These are phyloP conservation scores for Fusarium sp. DNA, from an alignment of 2,329 filamentous ascomycete genomes.

Conservation along the genomic window DNA sequence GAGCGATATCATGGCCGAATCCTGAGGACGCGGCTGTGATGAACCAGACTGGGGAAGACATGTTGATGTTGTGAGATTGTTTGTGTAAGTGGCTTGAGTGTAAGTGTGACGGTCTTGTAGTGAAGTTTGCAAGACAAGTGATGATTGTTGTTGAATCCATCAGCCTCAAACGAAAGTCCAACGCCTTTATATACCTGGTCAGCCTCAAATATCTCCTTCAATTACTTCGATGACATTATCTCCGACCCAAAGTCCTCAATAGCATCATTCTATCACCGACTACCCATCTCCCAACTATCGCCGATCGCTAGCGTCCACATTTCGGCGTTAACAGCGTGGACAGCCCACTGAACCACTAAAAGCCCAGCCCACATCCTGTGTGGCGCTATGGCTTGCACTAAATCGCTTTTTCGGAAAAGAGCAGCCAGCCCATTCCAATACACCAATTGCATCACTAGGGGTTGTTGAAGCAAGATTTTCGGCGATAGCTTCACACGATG, in stretches of 20 bases:
- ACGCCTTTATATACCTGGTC: not conserved
- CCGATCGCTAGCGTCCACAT: constrained; percentile 17
- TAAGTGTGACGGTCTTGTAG: not conserved
- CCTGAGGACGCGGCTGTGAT: constrained; percentile 62
- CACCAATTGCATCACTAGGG: not conserved
- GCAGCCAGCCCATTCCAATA: not conserved
- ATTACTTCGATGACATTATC: not conserved
- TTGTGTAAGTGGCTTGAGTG: not conserved
- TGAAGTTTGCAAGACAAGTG: not conserved
- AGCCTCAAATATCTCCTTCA: not conserved
- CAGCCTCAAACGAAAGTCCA: not conserved
- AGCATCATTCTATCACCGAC: constrained; percentile 1
- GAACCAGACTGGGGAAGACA: constrained; percentile 57
- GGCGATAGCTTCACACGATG: not conserved
- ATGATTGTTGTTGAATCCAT: not conserved
- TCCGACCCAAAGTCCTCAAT: not conserved
- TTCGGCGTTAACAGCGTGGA: constrained; percentile 15
- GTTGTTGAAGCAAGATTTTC: not conserved
- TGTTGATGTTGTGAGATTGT: not conserved
- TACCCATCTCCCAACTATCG: constrained; percentile 6
- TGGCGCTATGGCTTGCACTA: not conserved
- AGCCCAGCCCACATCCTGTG: not conserved
- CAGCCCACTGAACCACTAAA: not conserved
- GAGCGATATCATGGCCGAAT: constrained; percentile 58
- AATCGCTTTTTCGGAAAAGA: not conserved